Base-by-base conservation (phyloP, 352 stramenopile genomes). In the Phytophthora kernoviae region DNA sequence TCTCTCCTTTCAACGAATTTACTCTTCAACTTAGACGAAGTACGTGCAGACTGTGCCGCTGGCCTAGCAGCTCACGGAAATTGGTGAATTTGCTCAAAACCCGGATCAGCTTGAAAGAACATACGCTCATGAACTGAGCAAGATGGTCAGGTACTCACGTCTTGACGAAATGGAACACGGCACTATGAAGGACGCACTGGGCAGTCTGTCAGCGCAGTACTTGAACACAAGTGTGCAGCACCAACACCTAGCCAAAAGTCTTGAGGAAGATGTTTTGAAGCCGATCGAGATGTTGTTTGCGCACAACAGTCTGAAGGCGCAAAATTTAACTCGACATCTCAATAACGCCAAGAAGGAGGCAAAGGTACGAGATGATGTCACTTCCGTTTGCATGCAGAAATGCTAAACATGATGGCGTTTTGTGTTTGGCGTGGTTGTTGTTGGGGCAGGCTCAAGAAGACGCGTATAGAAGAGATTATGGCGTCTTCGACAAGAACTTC, bases 161-260 rank as follows among this genome's bases (percentile, higher is more conserved):
- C 54, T 91, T 2, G 79, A 93, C 5, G 78, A 87, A 30, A 53
- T 79, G 17, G 80, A 87, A 36, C 54, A 77, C 18, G 70, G 79
- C 32, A 84, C 73, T 18, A 81, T 83, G 60, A 68, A 81, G 37
- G 70, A 74, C 36, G 84, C 86, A 2, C 72, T 93, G 33, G 70
- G 67, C 4, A 80, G 71, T 47, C 63, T 95, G 46, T 71, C 73
- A 47, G 76, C 79, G 3, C 86, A 93, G 67, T 95, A 93, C 49
- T 49, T 88, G 37, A 93, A 95, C 65, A 88, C 83, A 33, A 91
- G 86, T 32, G 83, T 91, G 43, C 86, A 95, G 63, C 86, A 95
- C 59, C 72, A 78, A 17, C 58, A 75, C 9, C 65, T 95, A 4
- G 86, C 86, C 0, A 77, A 78, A 18, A 93, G 82, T 32, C 62